Percentiles rank a stretch among this genome's conserved stretches.
phyloP scores from a whole-genome alignment of 257 asterid genomes.

The Orobanche coerulescens region DNA sequence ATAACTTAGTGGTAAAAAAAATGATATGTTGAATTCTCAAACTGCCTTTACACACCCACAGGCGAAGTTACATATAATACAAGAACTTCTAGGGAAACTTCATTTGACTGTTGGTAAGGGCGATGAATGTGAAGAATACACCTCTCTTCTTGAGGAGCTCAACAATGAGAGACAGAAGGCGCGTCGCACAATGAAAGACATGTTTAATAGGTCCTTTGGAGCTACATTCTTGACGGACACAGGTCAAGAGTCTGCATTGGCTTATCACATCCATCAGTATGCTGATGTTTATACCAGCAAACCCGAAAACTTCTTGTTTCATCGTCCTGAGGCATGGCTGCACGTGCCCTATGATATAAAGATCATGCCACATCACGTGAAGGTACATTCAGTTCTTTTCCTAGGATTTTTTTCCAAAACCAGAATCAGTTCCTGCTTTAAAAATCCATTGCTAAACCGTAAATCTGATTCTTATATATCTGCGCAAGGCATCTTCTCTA shows the following conservation, averaged over 20 bases:
- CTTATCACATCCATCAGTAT: constrained; percentile 84
- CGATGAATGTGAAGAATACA: constrained; percentile 45
- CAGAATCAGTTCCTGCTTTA: too few relatives aligned
- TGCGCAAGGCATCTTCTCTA: too few relatives aligned
- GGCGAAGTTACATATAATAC: constrained; percentile 86
- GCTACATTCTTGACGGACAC: constrained; percentile 87
- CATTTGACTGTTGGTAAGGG: constrained; percentile 55
- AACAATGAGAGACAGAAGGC: constrained; percentile 75
- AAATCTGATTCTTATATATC: too few relatives aligned
- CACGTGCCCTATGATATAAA: constrained; percentile 85
- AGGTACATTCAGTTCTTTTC: constrained; percentile 38
- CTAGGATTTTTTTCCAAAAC: constrained; percentile 5
- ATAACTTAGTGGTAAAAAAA: too few relatives aligned
- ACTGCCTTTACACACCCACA: constrained; percentile 21
- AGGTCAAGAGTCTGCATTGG: constrained; percentile 87
- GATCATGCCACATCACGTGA: constrained; percentile 94
- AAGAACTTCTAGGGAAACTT: constrained; percentile 84
- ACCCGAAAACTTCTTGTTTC: constrained; percentile 80
- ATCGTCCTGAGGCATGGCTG: constrained; percentile 88
- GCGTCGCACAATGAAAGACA: constrained; percentile 58
- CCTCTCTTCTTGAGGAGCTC: constrained; percentile 61
- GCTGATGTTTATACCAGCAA: constrained; percentile 94
- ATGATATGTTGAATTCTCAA: too few relatives aligned
- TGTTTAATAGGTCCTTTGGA: constrained; percentile 85
- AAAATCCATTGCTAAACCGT: too few relatives aligned